These are phyloP conservation scores for Calvatia gigantea DNA, from an alignment of 768 basidiomycete species.

Conservation along the genomic window DNA sequence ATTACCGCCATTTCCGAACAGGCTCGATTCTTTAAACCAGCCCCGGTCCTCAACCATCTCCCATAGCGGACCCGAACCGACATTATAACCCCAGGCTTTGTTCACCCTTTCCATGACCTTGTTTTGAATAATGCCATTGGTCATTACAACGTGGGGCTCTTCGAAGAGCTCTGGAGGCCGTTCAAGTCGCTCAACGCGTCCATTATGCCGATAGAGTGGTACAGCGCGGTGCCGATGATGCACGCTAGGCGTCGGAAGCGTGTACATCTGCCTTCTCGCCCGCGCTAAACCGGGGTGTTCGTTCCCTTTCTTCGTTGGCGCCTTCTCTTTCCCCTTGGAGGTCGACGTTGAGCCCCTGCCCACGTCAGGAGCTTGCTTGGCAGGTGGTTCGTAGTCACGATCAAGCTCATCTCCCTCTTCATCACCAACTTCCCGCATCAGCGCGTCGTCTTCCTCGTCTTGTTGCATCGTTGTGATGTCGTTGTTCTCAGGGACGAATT, in stretches of 20 bases:
- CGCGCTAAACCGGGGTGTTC: constrained; percentile 9
- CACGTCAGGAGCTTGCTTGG: constrained; percentile 10
- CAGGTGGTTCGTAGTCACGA: constrained; percentile 20
- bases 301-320: constrained; percentile 18
- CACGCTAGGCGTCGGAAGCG: constrained; percentile 59
- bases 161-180: constrained; percentile 48
- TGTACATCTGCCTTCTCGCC: constrained; percentile 49
- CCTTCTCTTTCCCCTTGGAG: constrained; percentile 26
- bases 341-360: constrained; percentile 21
- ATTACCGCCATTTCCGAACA: constrained; percentile 28
- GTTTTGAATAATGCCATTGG: constrained; percentile 53
- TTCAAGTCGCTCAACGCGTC: constrained; percentile 58
- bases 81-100: constrained; percentile 71
- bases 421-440: constrained; percentile 26
- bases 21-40: constrained; percentile 67
- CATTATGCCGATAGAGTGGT: constrained; percentile 50
- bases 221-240: constrained; percentile 74
- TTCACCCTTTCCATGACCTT: constrained; percentile 54
- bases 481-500: constrained; percentile 48
- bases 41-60: constrained; percentile 73
- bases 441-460: constrained; percentile 29
- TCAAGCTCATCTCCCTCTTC: constrained; percentile 25
- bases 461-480: constrained; percentile 21
- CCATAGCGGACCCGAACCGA: constrained; percentile 77
- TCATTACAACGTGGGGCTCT: constrained; percentile 35